phyloP scores from a whole-genome alignment of 2,329 filamentous ascomycete genomes.

The Fulvia fulva region DNA sequence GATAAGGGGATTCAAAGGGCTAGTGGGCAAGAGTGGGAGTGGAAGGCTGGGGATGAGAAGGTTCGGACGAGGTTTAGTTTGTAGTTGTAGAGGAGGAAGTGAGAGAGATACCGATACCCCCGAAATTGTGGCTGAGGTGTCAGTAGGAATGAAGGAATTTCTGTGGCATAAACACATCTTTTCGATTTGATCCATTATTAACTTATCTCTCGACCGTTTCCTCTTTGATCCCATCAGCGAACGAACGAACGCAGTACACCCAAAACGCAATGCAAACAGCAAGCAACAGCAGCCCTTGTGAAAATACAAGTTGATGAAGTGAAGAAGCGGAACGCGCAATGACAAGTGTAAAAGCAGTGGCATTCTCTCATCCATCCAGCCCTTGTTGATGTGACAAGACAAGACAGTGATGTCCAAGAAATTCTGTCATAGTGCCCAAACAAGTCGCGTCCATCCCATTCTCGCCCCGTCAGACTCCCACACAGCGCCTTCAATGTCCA shows the following conservation, averaged over 20 bases:
- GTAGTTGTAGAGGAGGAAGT: too few relatives aligned
- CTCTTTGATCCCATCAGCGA: constrained; percentile 2
- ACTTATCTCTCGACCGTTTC: constrained; percentile 2
- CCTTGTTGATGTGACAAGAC: too few relatives aligned
- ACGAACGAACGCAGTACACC: background rate
- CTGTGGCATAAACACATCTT: background rate
- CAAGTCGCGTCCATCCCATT: background rate
- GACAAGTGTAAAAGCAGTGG: background rate
- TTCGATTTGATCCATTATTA: background rate
- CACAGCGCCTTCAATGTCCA: background rate
- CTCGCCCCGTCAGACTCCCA: background rate
- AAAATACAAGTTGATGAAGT: background rate
- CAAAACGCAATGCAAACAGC: background rate
- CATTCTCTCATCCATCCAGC: background rate
- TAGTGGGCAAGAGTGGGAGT: constrained; percentile 86
- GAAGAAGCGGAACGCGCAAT: background rate
- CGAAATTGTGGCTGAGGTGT: too few relatives aligned
- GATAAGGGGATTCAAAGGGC: constrained; percentile 80
- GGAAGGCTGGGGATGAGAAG: constrained; percentile 96
- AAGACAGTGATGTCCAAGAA: background rate
- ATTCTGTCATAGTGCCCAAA: background rate
- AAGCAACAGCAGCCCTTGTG: too few relatives aligned
- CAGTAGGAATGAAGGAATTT: too few relatives aligned
- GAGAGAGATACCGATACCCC: too few relatives aligned
- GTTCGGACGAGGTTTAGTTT: constrained; percentile 88